Evolutionary conservation across 352 stramenopile species (phyloP).

Genomic region (Phytophthora pinifolia): DNA sequence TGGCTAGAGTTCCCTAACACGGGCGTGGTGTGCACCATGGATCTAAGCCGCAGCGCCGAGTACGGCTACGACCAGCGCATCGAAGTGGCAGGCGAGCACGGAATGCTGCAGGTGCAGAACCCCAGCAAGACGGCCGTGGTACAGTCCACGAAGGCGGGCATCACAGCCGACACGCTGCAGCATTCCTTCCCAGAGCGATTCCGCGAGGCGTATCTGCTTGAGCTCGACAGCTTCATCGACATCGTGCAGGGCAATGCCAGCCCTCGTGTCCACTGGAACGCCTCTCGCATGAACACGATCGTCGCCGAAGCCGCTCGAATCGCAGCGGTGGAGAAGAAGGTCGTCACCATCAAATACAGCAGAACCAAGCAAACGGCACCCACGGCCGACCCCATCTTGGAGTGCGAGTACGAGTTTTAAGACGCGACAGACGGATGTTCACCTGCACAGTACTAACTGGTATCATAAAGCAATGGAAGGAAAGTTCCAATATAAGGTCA

Average conservation of each 20-base stretch:
- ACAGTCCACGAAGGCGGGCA: constrained; percentile 47
- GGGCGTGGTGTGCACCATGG: constrained; percentile 89
- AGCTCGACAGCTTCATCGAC: constrained; percentile 84
- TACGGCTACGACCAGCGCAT: constrained; percentile 94
- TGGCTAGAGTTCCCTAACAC: constrained; percentile 69
- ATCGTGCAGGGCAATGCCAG: constrained; percentile 42
- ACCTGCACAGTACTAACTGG: no score
- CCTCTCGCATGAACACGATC: constrained; percentile 75
- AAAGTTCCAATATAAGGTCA: no score
- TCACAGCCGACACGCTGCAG: constrained; percentile 51
- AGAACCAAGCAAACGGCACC: constrained; percentile 48
- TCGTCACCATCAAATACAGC: constrained; percentile 63
- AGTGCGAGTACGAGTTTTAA: constrained; percentile 57
- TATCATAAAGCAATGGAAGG: no score
- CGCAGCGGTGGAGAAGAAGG: constrained; percentile 61
- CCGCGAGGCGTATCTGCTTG: constrained; percentile 76
- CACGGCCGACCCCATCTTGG: constrained; percentile 48
- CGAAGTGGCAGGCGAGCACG: constrained; percentile 81
- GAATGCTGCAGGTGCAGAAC: constrained; percentile 81
- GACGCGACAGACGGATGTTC: no score
- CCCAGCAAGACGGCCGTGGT: constrained; percentile 61
- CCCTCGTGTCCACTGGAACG: constrained; percentile 66
- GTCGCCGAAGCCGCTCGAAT: constrained; percentile 73
- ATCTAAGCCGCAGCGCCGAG: constrained; percentile 77
- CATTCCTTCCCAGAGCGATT: constrained; percentile 93